Evolutionary conservation across 2,329 filamentous ascomycete genomes (phyloP), one percentile per base, ranked within the genome.

Genomic region (Colletotrichum melonis): DNA sequence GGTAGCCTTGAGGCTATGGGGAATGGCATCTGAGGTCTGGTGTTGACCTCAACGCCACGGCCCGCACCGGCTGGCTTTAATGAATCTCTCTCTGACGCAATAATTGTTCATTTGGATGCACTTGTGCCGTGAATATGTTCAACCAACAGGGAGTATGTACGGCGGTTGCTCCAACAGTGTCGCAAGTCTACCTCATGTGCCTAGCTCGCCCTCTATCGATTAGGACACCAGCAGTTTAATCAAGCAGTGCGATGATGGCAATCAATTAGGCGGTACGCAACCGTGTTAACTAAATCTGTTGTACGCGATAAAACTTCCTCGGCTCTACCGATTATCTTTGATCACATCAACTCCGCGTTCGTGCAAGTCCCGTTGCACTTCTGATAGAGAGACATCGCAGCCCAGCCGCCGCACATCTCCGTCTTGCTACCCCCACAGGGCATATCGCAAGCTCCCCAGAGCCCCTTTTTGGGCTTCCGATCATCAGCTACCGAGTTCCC

Each of bases 371-470:
- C 80, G 12, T 72, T 67, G 65, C 83, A 85, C 73, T 79, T 81
- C 63, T 80, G 73, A 65, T 84, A 85, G 3, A 84, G 75, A 6
- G 78, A 80, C 22, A 84, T 76, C 2, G 78, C 78, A 19, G 74
- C 77, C 12, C 78, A 78, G 12, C 84, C 76, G 16, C 75, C 75
- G 32, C 75, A 76, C 24, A 69, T 60, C 8, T 75, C 66, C 5
- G 35, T 42, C 28, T 58, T 32, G 63, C 69, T 67, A 35, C 75
- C 75, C 14, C 62, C 24, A 65, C 75, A 76, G n/a, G 75, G 63
- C 74, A 74, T 74, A 58, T 78, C 77, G 76, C 86, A 88, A 63
- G 81, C 78, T 19, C 86, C 86, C 63, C 84, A 78, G 24, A 85
- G 79, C n/a, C 84, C 84, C 2, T 80, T 76, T n/a, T 80, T 78